A percentile compares a stretch with the other conserved stretches of the same genome.
These are phyloP conservation scores for Xerocomus minutiporus DNA, from an alignment of 1,284 basidiomycete genomes.

Conservation along the genomic window DNA sequence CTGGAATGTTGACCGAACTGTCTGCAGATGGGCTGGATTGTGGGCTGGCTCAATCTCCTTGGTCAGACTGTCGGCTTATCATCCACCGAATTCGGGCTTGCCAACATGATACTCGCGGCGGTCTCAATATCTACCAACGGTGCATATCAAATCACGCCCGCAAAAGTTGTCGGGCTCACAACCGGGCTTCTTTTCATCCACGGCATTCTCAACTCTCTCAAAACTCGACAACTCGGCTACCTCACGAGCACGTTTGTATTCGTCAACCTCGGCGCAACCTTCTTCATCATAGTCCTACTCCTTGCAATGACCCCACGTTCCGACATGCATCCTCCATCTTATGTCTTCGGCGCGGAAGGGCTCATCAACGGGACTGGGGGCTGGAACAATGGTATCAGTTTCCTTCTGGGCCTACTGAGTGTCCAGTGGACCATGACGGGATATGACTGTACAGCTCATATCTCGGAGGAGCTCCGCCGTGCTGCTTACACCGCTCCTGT, in stretches of 20 bases:
- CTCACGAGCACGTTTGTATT: constrained; percentile 84
- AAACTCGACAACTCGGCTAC: constrained; percentile 74
- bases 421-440: constrained; percentile 91
- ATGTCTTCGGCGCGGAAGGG: constrained; percentile 74
- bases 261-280: constrained; percentile 76
- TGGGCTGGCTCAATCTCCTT: constrained; percentile 85
- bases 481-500: constrained; percentile 42
- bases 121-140: constrained; percentile 33
- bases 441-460: constrained; percentile 82
- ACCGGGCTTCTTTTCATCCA: constrained; percentile 69
- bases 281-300: constrained; percentile 78
- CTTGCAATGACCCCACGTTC: constrained; percentile 71
- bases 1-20: not conserved
- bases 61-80: constrained; percentile 81
- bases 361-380: constrained; percentile 76
- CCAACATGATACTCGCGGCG: constrained; percentile 84
- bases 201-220: constrained; percentile 76
- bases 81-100: constrained; percentile 85
- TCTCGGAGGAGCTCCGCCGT: constrained; percentile 85
- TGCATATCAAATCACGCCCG: constrained; percentile 30
- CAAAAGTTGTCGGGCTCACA: constrained; percentile 75
- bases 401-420: constrained; percentile 82
- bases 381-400: constrained; percentile 76
- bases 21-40: constrained; percentile 59
- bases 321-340: constrained; percentile 79